Evolutionary conservation across 257 asterid species (phyloP), one percentile per base, ranked within the genome.

Genomic region (Gynochthodes officinalis): DNA sequence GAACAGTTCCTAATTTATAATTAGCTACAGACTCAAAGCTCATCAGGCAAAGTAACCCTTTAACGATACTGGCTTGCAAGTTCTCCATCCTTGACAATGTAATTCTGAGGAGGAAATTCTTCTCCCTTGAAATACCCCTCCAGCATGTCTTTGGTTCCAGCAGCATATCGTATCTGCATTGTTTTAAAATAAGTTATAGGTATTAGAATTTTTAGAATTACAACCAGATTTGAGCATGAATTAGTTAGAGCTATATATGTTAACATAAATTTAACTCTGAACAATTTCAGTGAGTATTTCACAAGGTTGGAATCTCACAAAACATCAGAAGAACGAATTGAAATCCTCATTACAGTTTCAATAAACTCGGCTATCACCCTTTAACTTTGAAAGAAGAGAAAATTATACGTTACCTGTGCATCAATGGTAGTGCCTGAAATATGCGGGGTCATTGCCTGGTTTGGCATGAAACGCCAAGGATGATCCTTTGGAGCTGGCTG

Each of bases 401-500:
- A 7, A 1, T 21, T 25, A 16, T 14, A 60, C 4, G 2, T 50
- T 78, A 94, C 99, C 94, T 95, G 99, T 27, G 88, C 99, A 73
- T 95, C 99, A 48, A 95, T 95, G 64, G 98, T 95, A 28, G 99
- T 95, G 67, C 99, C 99, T 1, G 99, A 95, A 50, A 90, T 81
- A 73, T 95, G 99, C 65, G 99, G 99, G 65, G 99, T 95, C 99
- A 95, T 95, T 8, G 99, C 98, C 39, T 95, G 99, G 84, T 95
- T 95, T 46, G 99, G 99, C 99, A 95, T 95, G 92, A 90, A 89
- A 35, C 99, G 83, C 99, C 99, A 95, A 0, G 97, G 99, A 73
- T 95, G 99, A 78, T 95, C 99, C 89, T 92, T 95, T 7, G 99
- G 99, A 53, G 99, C 99, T 70, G 99, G 99, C 63, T 95, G 99